Base-by-base conservation (phyloP, 2,329 filamentous ascomycete species). In the Fonsecaea erecta region DNA sequence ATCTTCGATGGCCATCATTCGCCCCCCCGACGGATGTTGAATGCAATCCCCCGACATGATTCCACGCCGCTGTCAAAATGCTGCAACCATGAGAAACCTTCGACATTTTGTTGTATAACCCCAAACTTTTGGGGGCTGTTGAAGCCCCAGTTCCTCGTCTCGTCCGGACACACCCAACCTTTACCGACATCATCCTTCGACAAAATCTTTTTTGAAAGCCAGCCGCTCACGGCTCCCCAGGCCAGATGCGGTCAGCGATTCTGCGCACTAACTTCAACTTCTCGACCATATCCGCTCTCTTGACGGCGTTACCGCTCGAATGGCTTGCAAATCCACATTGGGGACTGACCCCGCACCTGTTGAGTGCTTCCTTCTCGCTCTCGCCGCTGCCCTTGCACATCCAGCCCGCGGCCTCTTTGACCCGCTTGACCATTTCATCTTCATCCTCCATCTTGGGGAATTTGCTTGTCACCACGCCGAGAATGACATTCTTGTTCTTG, bases 281-380 rank as follows among this genome's bases (percentile, higher is more conserved):
- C 74, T 83, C 85, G 77, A 83, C 84, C 85, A 90, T 87, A 69
- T 90, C 88, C 55, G 88, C 84, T 64, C 85, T 78, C 12, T 80
- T 83, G 46, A 91, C 77, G 18, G 84, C 81, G 73, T 91, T 90
- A 0, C 88, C 89, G 70, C 83, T 85, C 70, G 87, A 85, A 73
- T 91, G 89, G 32, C 86, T 89, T 26, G 87, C 89, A 75, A 89
- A 88, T 12, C 86, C 86, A 73, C 86, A 88, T 76, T 90, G 87
- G 0, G 88, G 87, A 72, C 84, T 87, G n/a, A 90, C 81, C 58
- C 81, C 81, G 52, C 91, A 77, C 64, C 86, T 83, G 77, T 87
- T 82, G 14, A 91, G 78, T 0, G 88, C 88, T 75, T 91, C 85
- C 74, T 90, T 84, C 60, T 79, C 80, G 1, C 78, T 85, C 78